Evolutionary conservation across 2,329 filamentous ascomycete genomes (phyloP).

Genomic region (Hypomyces perniciosus): DNA sequence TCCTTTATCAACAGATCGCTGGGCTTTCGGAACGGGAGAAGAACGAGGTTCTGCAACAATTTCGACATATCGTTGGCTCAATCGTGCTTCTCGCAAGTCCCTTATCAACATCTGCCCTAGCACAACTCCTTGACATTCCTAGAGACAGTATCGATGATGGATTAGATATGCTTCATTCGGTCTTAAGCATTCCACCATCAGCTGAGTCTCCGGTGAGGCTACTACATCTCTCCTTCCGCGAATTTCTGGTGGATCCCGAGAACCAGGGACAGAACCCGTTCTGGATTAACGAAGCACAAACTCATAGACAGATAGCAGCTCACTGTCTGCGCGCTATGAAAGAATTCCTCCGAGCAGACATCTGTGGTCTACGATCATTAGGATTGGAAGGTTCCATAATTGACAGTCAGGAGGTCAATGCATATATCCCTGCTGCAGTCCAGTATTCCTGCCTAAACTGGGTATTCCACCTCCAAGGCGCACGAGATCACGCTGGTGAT

Average conservation of each 20-base stretch:
- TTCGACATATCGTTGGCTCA: no score
- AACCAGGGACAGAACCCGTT: not conserved
- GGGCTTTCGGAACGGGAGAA: no score
- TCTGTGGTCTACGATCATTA: not conserved
- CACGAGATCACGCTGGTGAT: constrained; percentile 15
- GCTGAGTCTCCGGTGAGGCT: no score
- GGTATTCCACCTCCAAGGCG: constrained; percentile 24
- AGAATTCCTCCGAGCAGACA: not conserved
- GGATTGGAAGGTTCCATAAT: not conserved
- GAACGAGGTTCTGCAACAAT: no score
- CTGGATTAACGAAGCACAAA: constrained; percentile 1
- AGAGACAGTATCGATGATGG: no score
- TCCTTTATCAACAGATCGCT: no score
- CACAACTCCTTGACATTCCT: no score
- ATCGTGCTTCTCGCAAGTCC: no score
- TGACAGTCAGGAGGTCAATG: not conserved
- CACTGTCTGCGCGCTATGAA: constrained; percentile 1
- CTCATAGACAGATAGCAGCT: not conserved
- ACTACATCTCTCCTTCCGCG: no score
- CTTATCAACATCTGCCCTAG: no score
- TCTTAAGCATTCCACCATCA: no score
- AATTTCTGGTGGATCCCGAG: not conserved
- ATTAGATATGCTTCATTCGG: no score
- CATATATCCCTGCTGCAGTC: not conserved
- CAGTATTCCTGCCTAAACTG: constrained; percentile 7